Conservation (phyloP, 129 eudicot genomes). For the Dittrichia graveolens region DNA sequence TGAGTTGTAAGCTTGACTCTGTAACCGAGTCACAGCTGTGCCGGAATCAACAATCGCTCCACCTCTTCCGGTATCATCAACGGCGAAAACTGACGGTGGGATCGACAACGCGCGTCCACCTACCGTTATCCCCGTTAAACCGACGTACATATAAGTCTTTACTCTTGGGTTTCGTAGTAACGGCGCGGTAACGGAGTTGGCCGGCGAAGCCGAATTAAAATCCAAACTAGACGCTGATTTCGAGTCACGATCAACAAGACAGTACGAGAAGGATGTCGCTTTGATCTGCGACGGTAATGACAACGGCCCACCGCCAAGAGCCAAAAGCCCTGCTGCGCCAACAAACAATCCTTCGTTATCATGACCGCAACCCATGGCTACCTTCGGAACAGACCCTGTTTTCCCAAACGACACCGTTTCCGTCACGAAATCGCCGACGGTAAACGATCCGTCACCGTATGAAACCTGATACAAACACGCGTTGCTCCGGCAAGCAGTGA, state of each 20-base stretch:
- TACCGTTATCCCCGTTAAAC: constrained; percentile 61
- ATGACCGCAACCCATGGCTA: constrained; percentile 78
- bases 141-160: constrained; percentile 55
- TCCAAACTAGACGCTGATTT: constrained; percentile 58
- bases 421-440: constrained; percentile 65
- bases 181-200: constrained; percentile 56
- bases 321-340: constrained; percentile 70
- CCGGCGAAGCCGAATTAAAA: constrained; percentile 54
- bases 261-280: constrained; percentile 77
- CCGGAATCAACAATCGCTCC: constrained; percentile 88
- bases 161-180: constrained; percentile 43
- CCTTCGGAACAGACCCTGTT: constrained; percentile 46
- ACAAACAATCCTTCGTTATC: constrained; percentile 73
- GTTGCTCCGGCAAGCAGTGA: constrained; percentile 46
- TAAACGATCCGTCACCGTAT: constrained; percentile 86
- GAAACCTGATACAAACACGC: constrained; percentile 69
- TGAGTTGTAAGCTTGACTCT: constrained; percentile 51
- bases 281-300: constrained; percentile 65
- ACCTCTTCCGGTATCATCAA: constrained; percentile 55
- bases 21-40: constrained; percentile 80
- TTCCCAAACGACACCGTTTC: constrained; percentile 70
- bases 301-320: constrained; percentile 58
- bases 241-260: constrained; percentile 74
- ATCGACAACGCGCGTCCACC: constrained; percentile 53
- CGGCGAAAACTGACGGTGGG: constrained; percentile 45